Evolutionary conservation across 2,329 filamentous ascomycete species (phyloP).

Genomic region (Exophiala spinifera): DNA sequence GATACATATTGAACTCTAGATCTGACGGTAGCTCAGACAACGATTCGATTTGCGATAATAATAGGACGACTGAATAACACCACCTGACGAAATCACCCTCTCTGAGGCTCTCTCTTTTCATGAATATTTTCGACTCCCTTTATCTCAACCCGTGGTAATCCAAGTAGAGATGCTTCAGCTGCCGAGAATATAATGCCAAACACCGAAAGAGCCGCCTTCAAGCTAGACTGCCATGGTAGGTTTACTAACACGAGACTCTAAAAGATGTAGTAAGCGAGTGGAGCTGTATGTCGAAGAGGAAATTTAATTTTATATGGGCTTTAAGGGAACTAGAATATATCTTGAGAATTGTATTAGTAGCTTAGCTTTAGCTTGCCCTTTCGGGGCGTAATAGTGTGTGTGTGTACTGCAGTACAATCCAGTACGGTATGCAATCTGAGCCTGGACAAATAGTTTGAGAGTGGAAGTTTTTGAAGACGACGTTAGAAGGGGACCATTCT

Average conservation of each 20-base stretch:
- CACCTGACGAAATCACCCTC: no score
- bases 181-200: slow-evolving; percentile 37
- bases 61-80: no score
- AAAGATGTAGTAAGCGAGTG: slow-evolving; percentile 26
- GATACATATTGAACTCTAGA: no score
- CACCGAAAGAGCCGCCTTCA: slow-evolving; percentile 37
- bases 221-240: slow-evolving; percentile 31
- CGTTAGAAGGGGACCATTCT: no score
- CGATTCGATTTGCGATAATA: no score
- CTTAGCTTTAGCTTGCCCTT: slow-evolving; percentile 18
- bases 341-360: slow-evolving; percentile 10
- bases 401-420: no score
- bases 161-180: slow-evolving; percentile 35
- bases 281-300: slow-evolving; percentile 25
- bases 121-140: no score
- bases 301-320: slow-evolving; percentile 30
- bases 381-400: slow-evolving; percentile 18
- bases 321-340: slow-evolving; percentile 28
- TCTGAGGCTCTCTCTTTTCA: no score
- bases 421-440: no score
- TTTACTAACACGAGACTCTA: slow-evolving; percentile 31
- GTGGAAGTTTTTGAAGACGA: no score
- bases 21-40: no score
- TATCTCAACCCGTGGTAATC: slow-evolving; percentile 30
- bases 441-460: no score